Conservation (phyloP, 257 asterid genomes). For the Avicennia marina region DNA sequence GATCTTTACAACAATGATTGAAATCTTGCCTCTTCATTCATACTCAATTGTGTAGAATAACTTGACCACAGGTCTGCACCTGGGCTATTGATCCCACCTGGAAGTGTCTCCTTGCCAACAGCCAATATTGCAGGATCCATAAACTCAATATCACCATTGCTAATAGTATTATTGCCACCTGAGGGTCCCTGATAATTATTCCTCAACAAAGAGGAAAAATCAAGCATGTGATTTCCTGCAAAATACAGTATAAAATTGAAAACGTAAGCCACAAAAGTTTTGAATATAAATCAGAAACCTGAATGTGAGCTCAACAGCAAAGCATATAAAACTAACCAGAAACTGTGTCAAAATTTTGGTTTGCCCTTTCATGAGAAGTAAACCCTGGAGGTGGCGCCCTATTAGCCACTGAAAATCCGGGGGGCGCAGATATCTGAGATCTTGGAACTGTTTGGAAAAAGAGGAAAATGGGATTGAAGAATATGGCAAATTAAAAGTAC, state of each 20-base stretch:
- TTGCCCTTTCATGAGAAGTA: slow-evolving; percentile 63
- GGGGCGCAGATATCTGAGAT: slow-evolving; percentile 90
- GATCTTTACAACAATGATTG: slow-evolving; percentile 68
- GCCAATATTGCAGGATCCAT: slow-evolving; percentile 98
- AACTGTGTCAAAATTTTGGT: slow-evolving; percentile 39
- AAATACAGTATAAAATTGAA: slow-evolving; percentile 8
- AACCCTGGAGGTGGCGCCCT: slow-evolving; percentile 95
- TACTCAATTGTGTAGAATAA: slow-evolving; percentile 53
- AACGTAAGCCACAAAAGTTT: not conserved
- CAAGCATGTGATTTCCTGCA: slow-evolving; percentile 63
- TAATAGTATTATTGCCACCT: slow-evolving; percentile 36
- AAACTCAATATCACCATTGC: slow-evolving; percentile 72
- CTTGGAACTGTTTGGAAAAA: slow-evolving; percentile 55
- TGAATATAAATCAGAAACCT: not conserved
- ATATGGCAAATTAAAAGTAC: too few relatives aligned
- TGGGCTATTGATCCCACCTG: slow-evolving; percentile 46
- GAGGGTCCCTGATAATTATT: slow-evolving; percentile 60
- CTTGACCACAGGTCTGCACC: slow-evolving; percentile 54
- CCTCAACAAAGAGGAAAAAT: slow-evolving; percentile 43
- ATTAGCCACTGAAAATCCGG: slow-evolving; percentile 79
- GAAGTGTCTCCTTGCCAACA: slow-evolving; percentile 83
- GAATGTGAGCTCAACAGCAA: not conserved
- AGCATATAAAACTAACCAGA: slow-evolving; percentile 43
- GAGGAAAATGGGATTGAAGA: too few relatives aligned
- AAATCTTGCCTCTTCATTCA: slow-evolving; percentile 63